A percentile compares a stretch with the other conserved stretches of the same genome.
Evolutionary conservation across 768 basidiomycete species (phyloP).

Genomic region (Tulasnella sp.): DNA sequence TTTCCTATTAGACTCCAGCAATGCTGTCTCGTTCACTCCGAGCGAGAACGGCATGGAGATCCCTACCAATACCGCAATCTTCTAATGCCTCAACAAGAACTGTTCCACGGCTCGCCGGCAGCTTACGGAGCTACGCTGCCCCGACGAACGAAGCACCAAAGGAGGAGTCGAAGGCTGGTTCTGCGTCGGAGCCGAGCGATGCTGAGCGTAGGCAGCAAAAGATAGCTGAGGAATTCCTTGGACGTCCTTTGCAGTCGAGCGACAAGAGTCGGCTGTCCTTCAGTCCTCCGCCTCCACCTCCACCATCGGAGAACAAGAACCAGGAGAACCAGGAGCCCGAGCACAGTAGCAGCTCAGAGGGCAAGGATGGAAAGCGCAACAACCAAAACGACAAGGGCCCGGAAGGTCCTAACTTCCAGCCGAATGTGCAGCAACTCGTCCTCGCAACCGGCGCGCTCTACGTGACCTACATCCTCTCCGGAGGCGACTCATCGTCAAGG

Average conservation of each 20-base stretch:
- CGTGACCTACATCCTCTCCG: conserved; percentile 50
- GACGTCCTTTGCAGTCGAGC: conserved; percentile 7
- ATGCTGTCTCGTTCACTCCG: conserved; percentile 15
- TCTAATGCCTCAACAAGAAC: background rate
- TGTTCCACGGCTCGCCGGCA: background rate
- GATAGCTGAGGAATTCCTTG: conserved; percentile 22
- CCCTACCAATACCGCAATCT: conserved; percentile 8
- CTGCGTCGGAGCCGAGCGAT: background rate
- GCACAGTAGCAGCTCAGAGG: conserved; percentile 38
- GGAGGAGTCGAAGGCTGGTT: background rate
- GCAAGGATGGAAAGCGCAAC: conserved; percentile 39
- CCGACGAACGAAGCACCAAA: conserved; percentile 10
- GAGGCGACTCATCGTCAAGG: conserved; percentile 49
- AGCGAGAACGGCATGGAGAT: conserved; percentile 12
- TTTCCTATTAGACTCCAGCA: background rate
- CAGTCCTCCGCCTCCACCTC: conserved; percentile 13
- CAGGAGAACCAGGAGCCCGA: conserved; percentile 35
- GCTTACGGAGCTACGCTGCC: conserved; percentile 22
- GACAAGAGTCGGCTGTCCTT: conserved; percentile 3
- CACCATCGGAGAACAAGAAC: conserved; percentile 21
- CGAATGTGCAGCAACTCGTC: conserved; percentile 34
- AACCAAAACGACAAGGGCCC: conserved; percentile 41
- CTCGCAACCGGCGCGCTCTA: conserved; percentile 42
- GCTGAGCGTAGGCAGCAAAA: background rate
- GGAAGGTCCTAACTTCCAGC: conserved; percentile 38